These are phyloP conservation scores for Spathaspora passalidarum DNA, from an alignment of 805 yeast species.

Conservation along the genomic window DNA sequence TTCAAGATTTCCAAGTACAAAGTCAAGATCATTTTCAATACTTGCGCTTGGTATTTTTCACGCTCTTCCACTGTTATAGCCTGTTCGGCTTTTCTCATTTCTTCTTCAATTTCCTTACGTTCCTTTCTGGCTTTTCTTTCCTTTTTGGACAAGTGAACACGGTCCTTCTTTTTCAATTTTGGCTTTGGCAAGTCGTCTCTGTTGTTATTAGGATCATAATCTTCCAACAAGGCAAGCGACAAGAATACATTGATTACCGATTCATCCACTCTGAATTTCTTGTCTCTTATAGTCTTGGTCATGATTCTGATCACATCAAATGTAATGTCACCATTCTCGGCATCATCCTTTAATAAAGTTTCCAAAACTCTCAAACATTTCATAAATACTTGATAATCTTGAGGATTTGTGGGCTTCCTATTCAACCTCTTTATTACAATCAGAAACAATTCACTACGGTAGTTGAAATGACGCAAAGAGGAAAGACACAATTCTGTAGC, in stretches of 20 bases:
- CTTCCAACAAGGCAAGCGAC: slow-evolving; percentile 62
- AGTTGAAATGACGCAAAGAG: slow-evolving; percentile 76
- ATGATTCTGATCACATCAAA: slow-evolving; percentile 68
- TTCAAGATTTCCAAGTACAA: slow-evolving; percentile 76
- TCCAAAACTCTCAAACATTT: slow-evolving; percentile 66
- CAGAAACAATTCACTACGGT: slow-evolving; percentile 68
- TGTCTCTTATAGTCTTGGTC: slow-evolving; percentile 65
- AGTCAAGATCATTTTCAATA: slow-evolving; percentile 67
- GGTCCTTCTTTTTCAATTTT: slow-evolving; percentile 76
- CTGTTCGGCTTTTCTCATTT: slow-evolving; percentile 81
- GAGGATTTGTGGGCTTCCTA: slow-evolving; percentile 51
- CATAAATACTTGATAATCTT: slow-evolving; percentile 48
- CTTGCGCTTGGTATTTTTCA: slow-evolving; percentile 80
- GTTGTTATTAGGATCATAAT: slow-evolving; percentile 66
- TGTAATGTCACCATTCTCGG: slow-evolving; percentile 74
- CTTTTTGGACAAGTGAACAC: slow-evolving; percentile 88
- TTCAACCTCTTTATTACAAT: slow-evolving; percentile 66
- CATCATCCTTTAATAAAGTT: slow-evolving; percentile 70
- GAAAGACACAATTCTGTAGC: slow-evolving; percentile 69
- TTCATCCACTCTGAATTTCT: slow-evolving; percentile 81
- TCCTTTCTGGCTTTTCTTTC: slow-evolving; percentile 88
- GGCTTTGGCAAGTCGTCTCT: slow-evolving; percentile 35
- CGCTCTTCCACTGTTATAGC: slow-evolving; percentile 86
- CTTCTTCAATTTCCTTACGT: slow-evolving; percentile 82
- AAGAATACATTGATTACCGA: slow-evolving; percentile 71